A percentile compares a stretch with the other conserved stretches of the same genome.
Conservation (phyloP, 75 land plant genomes). For the Picea glauca region DNA sequence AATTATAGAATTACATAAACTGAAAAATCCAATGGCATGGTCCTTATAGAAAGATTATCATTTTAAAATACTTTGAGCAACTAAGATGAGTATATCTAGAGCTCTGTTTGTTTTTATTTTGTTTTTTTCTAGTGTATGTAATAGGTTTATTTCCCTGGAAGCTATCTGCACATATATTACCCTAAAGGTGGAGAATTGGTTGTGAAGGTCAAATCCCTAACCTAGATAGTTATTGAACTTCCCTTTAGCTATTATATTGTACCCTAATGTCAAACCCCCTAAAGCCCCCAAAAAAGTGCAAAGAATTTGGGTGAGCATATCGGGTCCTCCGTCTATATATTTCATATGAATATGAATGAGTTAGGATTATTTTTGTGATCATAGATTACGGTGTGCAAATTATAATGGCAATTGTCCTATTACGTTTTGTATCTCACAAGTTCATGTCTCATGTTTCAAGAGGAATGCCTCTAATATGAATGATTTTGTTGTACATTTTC, state of each 20-base stretch:
- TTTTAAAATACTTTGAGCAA: no score
- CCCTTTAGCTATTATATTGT: slow-evolving; percentile 80
- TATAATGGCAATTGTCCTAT: slow-evolving; percentile 69
- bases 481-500: slow-evolving; percentile 37
- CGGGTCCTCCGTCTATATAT: slow-evolving; percentile 75
- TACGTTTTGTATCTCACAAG: slow-evolving; percentile 84
- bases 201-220: slow-evolving; percentile 80
- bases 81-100: not conserved
- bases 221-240: slow-evolving; percentile 83
- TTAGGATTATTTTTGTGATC: slow-evolving; percentile 67
- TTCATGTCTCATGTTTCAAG: slow-evolving; percentile 94
- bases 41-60: no score
- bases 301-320: slow-evolving; percentile 92
- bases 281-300: slow-evolving; percentile 60
- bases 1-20: no score
- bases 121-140: slow-evolving; percentile 34
- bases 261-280: slow-evolving; percentile 64
- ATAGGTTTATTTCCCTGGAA: slow-evolving; percentile 64
- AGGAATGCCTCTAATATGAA: slow-evolving; percentile 61
- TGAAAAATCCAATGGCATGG: no score
- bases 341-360: slow-evolving; percentile 54
- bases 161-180: slow-evolving; percentile 58
- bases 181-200: slow-evolving; percentile 25
- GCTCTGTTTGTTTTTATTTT: not conserved
- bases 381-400: slow-evolving; percentile 89